Percentiles rank a stretch among this genome's conserved stretches.
These are phyloP conservation scores for Neurospora sp. DNA, from an alignment of 495 filamentous ascomycete species.

Conservation along the genomic window DNA sequence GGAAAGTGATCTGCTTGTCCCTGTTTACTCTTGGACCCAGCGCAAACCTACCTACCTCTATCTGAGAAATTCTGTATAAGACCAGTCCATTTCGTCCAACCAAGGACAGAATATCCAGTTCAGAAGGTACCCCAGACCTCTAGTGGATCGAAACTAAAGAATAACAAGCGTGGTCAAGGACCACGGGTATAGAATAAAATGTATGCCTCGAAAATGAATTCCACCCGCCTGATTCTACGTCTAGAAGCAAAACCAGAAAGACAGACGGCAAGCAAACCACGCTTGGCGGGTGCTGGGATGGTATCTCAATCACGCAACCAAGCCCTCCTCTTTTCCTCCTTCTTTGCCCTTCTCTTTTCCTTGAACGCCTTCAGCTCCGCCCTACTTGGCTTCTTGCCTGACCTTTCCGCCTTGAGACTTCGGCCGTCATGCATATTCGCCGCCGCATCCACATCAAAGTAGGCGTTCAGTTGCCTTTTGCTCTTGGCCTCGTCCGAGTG, in stretches of 20 bases:
- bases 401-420: constrained; percentile 82
- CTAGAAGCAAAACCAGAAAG: neutral
- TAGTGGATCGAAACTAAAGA: neutral
- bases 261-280: neutral
- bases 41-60: neutral
- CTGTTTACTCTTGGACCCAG: neutral
- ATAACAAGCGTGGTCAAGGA: neutral
- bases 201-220: neutral
- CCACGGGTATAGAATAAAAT: neutral
- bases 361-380: constrained; percentile 67
- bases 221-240: neutral
- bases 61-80: neutral
- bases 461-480: constrained; percentile 82
- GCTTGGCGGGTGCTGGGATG: neutral
- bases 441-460: constrained; percentile 95
- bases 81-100: neutral
- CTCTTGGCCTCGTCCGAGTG: constrained; percentile 87
- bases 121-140: neutral
- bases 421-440: constrained; percentile 88
- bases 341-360: constrained; percentile 62
- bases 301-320: constrained; percentile 69
- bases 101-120: neutral
- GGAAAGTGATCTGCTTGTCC: neutral
- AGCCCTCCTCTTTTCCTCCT: constrained; percentile 87
- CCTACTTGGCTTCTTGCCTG: constrained; percentile 78